A percentile compares a stretch with the other conserved stretches of the same genome.
phyloP scores from a whole-genome alignment of 2,329 filamentous ascomycete genomes.

The Daldinia eschscholtzii region DNA sequence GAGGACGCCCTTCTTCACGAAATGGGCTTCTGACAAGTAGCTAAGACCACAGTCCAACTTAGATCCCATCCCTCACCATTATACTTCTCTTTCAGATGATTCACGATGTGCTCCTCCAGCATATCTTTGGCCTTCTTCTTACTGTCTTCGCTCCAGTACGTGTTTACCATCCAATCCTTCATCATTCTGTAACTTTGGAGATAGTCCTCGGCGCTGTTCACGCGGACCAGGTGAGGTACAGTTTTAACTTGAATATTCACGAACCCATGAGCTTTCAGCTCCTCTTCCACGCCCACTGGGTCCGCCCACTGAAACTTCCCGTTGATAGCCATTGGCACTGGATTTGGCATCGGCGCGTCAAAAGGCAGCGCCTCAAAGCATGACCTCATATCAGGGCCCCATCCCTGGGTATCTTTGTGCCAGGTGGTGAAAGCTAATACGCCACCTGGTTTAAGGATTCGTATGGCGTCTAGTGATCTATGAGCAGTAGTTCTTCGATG shows the following conservation, averaged over 20 bases:
- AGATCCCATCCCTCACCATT: constrained; percentile 53
- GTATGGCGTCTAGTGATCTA: constrained; percentile 52
- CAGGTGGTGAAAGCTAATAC: constrained; percentile 56
- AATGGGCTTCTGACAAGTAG: constrained; percentile 45
- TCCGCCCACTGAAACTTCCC: constrained; percentile 57
- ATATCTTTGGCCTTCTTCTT: constrained; percentile 55
- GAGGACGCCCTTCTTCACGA: not conserved
- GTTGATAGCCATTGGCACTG: constrained; percentile 57
- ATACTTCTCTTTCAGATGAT: constrained; percentile 58
- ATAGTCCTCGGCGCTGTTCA: constrained; percentile 55
- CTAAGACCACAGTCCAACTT: constrained; percentile 52
- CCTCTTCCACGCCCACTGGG: constrained; percentile 55
- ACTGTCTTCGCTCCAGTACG: constrained; percentile 58
- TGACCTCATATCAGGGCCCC: constrained; percentile 55
- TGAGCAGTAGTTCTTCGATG: not conserved
- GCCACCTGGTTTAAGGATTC: constrained; percentile 57
- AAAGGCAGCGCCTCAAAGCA: constrained; percentile 59
- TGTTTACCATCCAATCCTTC: constrained; percentile 55
- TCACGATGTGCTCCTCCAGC: constrained; percentile 50
- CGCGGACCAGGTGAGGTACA: constrained; percentile 46
- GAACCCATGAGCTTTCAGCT: constrained; percentile 56
- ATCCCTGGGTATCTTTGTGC: constrained; percentile 52
- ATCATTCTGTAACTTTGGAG: constrained; percentile 55
- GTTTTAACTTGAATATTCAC: constrained; percentile 55
- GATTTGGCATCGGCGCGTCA: constrained; percentile 53